Percentiles rank a stretch among this genome's conserved stretches.
These are phyloP conservation scores for Globisporangium takayamanum DNA, from an alignment of 352 stramenopile genomes.

Conservation along the genomic window DNA sequence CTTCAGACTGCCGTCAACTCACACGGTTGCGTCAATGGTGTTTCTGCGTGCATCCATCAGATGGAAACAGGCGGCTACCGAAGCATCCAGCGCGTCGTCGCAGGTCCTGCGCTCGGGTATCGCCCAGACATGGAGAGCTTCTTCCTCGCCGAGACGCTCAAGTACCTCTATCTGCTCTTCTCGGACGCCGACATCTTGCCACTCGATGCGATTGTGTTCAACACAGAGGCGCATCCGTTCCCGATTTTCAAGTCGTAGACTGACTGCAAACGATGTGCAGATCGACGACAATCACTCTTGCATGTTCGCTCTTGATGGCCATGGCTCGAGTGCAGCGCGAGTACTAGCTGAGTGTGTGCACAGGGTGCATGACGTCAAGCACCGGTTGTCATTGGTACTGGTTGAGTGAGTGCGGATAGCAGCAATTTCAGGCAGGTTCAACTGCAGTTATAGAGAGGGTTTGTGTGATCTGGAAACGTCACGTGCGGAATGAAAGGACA, in stretches of 20 bases:
- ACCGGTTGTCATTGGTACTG: too few relatives aligned
- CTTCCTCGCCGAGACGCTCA: conserved; percentile 90
- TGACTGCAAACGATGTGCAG: neutral
- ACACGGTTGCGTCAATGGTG: neutral
- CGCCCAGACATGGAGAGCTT: conserved; percentile 76
- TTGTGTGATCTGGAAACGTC: too few relatives aligned
- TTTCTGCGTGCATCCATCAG: conserved; percentile 11
- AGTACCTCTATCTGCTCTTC: conserved; percentile 90
- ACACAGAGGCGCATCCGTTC: conserved; percentile 81
- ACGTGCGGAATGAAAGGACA: neutral
- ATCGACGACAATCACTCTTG: too few relatives aligned
- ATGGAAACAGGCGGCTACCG: conserved; percentile 56
- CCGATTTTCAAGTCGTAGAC: conserved; percentile 19
- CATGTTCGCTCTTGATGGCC: too few relatives aligned
- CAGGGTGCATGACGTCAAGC: too few relatives aligned
- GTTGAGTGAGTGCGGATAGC: too few relatives aligned
- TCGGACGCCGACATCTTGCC: conserved; percentile 57
- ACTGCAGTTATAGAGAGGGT: too few relatives aligned
- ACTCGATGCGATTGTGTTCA: conserved; percentile 80
- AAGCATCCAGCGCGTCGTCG: conserved; percentile 48
- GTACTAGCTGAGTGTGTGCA: too few relatives aligned
- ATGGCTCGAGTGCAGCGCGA: too few relatives aligned
- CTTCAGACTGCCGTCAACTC: neutral
- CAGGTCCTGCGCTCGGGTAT: conserved; percentile 19
- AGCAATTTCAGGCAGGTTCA: too few relatives aligned